Conservation (phyloP, 257 asterid genomes). For the Henckelia pumila region DNA sequence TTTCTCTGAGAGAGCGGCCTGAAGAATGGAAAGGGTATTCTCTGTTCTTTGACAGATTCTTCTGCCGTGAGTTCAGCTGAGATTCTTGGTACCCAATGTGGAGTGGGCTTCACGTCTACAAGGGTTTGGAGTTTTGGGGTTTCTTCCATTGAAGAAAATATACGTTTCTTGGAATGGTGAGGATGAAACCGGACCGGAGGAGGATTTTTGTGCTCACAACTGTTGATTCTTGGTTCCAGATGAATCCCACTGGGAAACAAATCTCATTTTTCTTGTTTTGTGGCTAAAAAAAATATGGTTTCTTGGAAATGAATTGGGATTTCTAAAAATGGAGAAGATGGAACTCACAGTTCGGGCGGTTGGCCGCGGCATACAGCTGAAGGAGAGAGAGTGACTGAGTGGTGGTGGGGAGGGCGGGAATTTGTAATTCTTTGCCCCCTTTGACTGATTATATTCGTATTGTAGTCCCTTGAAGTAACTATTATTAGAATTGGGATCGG, state of each 20-base stretch:
- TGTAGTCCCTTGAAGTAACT: no score
- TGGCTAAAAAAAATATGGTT: no score
- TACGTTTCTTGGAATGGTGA: conserved; percentile 4
- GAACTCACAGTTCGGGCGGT: not conserved
- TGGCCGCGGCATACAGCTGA: not conserved
- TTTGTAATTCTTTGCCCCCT: no score
- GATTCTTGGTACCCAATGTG: conserved; percentile 25
- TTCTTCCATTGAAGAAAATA: conserved; percentile 21
- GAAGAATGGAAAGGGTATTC: conserved; percentile 64
- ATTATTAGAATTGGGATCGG: no score
- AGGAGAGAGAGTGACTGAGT: not conserved
- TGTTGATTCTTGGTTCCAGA: not conserved
- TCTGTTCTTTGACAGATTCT: conserved; percentile 49
- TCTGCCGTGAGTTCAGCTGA: conserved; percentile 49
- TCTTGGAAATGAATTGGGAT: no score
- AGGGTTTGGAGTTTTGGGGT: conserved; percentile 32
- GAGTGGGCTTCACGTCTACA: conserved; percentile 40
- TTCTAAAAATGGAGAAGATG: not conserved
- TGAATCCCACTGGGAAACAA: not conserved
- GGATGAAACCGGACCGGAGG: not conserved
- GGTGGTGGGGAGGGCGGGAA: not conserved
- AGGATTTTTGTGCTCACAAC: not conserved
- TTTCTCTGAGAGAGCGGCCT: conserved; percentile 58
- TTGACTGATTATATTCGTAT: no score
- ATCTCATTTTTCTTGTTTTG: not conserved